These are phyloP conservation scores for Coniferiporia sulphurascens DNA, from an alignment of 1,284 basidiomycete species.

Conservation along the genomic window DNA sequence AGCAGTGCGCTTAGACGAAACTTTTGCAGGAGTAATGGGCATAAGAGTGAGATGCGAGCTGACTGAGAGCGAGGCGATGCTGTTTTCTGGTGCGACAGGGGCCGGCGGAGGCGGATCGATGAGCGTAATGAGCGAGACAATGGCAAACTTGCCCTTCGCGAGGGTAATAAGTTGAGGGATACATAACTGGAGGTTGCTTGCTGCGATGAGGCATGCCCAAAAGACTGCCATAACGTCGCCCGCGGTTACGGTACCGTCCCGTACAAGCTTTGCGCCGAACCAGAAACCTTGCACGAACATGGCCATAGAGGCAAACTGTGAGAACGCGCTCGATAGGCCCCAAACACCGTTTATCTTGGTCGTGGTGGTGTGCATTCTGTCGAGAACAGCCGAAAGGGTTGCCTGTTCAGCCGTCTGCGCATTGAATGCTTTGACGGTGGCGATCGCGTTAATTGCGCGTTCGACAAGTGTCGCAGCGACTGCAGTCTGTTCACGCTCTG, in stretches of 20 bases:
- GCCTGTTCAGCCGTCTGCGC: slow-evolving; percentile 61
- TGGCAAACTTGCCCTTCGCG: slow-evolving; percentile 83
- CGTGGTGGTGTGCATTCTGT: slow-evolving; percentile 44
- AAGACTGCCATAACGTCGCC: slow-evolving; percentile 93
- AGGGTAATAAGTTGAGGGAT: slow-evolving; percentile 77
- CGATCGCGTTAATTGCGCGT: slow-evolving; percentile 72
- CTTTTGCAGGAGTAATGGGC: background rate
- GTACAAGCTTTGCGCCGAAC: slow-evolving; percentile 88
- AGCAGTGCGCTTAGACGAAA: background rate
- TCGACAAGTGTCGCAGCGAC: slow-evolving; percentile 77
- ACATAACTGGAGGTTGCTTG: slow-evolving; percentile 80
- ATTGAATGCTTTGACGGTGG: slow-evolving; percentile 96
- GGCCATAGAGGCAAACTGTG: slow-evolving; percentile 77
- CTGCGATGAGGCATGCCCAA: slow-evolving; percentile 92
- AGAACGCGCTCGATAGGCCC: slow-evolving; percentile 65
- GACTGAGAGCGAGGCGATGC: slow-evolving; percentile 18
- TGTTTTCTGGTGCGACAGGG: slow-evolving; percentile 18
- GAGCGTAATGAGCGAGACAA: slow-evolving; percentile 66
- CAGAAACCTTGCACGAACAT: slow-evolving; percentile 98
- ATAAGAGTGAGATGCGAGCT: slow-evolving; percentile 9
- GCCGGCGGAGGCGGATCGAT: slow-evolving; percentile 36
- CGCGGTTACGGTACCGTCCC: slow-evolving; percentile 59
- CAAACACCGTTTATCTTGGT: slow-evolving; percentile 65
- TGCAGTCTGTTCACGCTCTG: slow-evolving; percentile 66
- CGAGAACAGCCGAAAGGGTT: slow-evolving; percentile 46